Evolutionary conservation across 495 filamentous ascomycete genomes (phyloP).

Genomic region (Lichina pygmaea): DNA sequence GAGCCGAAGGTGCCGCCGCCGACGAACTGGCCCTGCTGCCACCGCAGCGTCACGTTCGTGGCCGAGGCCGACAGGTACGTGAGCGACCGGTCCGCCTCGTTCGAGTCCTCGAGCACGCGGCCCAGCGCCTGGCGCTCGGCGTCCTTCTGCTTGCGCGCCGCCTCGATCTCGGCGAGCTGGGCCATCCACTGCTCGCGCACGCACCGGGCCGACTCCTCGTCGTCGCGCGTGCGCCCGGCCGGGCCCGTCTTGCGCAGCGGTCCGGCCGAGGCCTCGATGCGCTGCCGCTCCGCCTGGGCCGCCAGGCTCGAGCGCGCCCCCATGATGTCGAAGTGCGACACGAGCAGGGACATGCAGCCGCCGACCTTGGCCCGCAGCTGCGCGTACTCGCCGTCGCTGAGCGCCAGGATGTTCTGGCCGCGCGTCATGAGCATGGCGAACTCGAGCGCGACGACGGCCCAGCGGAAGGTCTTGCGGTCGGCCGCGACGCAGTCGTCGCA

Average conservation of each 20-base stretch:
- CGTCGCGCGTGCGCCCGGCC: conserved; percentile 48
- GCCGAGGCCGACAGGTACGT: conserved; percentile 82
- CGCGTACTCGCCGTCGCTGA: conserved; percentile 67
- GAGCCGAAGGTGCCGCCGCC: conserved; percentile 93
- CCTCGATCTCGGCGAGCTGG: conserved; percentile 50
- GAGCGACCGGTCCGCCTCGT: conserved; percentile 82
- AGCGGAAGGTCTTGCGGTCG: conserved; percentile 89
- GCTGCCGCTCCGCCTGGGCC: conserved; percentile 69
- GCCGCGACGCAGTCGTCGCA: conserved; percentile 88
- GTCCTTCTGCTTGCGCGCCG: conserved; percentile 45
- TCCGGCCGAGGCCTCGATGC: conserved; percentile 49
- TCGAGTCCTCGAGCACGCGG: conserved; percentile 72
- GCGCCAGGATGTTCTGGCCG: conserved; percentile 66
- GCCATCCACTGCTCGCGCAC: conserved; percentile 45
- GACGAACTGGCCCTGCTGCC: conserved; percentile 95
- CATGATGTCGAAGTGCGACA: conserved; percentile 98
- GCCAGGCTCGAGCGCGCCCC: conserved; percentile 79
- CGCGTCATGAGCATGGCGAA: conserved; percentile 94
- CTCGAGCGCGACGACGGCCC: conserved; percentile 84
- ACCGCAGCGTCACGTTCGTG: conserved; percentile 79
- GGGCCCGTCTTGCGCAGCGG: conserved; percentile 41
- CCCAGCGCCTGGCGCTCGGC: conserved; percentile 78
- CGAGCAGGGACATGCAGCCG: conserved; percentile 90
- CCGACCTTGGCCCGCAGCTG: conserved; percentile 65
- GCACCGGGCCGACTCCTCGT: conserved; percentile 53